Evolutionary conservation across 2,329 filamentous ascomycete genomes (phyloP), one percentile per base, ranked within the genome.

Genomic region (Dactylonectria estremocensis): DNA sequence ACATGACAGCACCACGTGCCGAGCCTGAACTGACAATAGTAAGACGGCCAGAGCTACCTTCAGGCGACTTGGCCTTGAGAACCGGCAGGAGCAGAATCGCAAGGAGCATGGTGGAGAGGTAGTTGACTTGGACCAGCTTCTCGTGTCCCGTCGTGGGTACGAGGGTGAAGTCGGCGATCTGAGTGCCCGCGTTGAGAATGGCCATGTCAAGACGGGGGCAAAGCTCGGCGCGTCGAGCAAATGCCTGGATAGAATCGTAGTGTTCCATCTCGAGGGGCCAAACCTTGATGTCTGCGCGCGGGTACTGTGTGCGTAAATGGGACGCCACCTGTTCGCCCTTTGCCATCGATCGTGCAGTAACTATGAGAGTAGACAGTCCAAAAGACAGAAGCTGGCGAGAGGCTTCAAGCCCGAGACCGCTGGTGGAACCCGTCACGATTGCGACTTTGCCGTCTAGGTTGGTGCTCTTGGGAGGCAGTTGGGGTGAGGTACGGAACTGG

Each of bases 351-450:
- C 85, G 83, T 3, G 84, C 83, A 8, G 79, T 82, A 8, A 87
- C 69, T 63, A 87, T 82, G 5, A 86, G 72, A 24, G 77, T 79
- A 5, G 77, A 77, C 9, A 84, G 73, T 1, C 77, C 73, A 37
- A 81, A 76, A 2, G 74, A 66, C 3, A 83, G 77, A 40, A 87
- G 78, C 65, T 85, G 81, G 0, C 77, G 74, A 7, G 79, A 78
- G 2, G 79, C 71, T 74, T 85, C 84, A n/a, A 85, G 73, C 4
- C 85, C 85, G 1, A 87, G 72, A 0, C 85, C 85, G 5, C 69
- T 75, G 65, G 85, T 87, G 24, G 78, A 74, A 1, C 85, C 85
- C 0, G 85, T 86, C 10, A 87, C 76, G 46, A 87, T 81, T 49
- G 81, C 81, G 1, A 79, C 78, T 69, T 84, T 75, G 9, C 78